Evolutionary conservation across 2,329 filamentous ascomycete species (phyloP).

Genomic region (Aurifilum marmelostoma): DNA sequence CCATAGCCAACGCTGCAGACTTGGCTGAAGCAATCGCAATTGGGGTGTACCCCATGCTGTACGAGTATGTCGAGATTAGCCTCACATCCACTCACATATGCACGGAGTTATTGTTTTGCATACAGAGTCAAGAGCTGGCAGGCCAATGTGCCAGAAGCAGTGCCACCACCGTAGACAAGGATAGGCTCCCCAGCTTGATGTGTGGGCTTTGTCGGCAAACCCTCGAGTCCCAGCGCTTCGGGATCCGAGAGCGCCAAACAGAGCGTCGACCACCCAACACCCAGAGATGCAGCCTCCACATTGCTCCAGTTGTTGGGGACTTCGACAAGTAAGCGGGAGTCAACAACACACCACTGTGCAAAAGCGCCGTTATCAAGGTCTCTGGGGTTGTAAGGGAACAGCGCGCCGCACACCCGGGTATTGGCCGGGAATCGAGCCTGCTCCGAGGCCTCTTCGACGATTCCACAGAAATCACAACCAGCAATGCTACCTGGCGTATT

Average conservation of each 20-base stretch:
- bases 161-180: constrained; percentile 27
- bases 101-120: background rate
- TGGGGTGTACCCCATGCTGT: constrained; percentile 10
- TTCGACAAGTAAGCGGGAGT: constrained; percentile 11
- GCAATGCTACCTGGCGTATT: constrained; percentile 20
- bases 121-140: constrained; percentile 27
- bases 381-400: constrained; percentile 23
- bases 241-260: constrained; percentile 21
- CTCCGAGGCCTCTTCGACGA: constrained; percentile 32
- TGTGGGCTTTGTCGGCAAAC: constrained; percentile 3
- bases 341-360: constrained; percentile 13
- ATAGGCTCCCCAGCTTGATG: constrained; percentile 14
- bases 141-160: constrained; percentile 27
- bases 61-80: background rate
- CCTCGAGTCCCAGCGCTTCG: constrained; percentile 10
- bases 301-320: constrained; percentile 12
- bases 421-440: constrained; percentile 18
- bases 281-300: constrained; percentile 15
- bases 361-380: constrained; percentile 15
- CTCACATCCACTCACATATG: background rate
- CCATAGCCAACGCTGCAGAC: constrained; percentile 29
- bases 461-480: constrained; percentile 38
- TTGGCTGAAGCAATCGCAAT: constrained; percentile 8
- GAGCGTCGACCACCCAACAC: constrained; percentile 16
- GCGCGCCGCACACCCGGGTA: constrained; percentile 31